These are phyloP conservation scores for Ricinus communis DNA, from an alignment of 345 rosid species.

Conservation along the genomic window DNA sequence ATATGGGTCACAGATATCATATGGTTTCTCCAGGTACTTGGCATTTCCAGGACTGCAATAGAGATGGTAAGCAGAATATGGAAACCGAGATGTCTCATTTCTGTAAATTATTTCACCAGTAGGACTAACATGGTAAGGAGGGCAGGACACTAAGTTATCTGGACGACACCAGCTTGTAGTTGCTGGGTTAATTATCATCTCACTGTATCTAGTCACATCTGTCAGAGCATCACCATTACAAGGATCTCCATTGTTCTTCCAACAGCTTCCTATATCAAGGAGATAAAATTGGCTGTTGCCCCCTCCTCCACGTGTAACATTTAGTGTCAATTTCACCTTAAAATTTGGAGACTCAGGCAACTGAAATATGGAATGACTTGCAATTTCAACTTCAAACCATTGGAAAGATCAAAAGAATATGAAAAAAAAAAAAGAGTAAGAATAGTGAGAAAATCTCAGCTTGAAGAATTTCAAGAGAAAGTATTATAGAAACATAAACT, in stretches of 20 bases:
- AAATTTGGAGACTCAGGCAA: conserved; percentile 34
- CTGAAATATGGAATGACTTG: conserved; percentile 11
- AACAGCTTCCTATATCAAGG: conserved; percentile 32
- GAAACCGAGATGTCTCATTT: conserved; percentile 26
- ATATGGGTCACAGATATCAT: conserved; percentile 30
- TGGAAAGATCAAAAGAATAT: background rate
- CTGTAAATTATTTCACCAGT: conserved; percentile 21
- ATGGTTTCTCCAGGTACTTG: conserved; percentile 20
- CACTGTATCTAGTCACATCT: conserved; percentile 35
- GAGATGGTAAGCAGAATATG: conserved; percentile 29
- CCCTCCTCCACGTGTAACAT: conserved; percentile 27
- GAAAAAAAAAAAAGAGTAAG: background rate
- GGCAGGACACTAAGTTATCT: conserved; percentile 27
- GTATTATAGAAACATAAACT: background rate
- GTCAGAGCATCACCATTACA: conserved; percentile 32
- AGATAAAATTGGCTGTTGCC: conserved; percentile 29
- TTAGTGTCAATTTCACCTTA: conserved; percentile 23
- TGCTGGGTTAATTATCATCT: conserved; percentile 30
- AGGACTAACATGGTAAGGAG: conserved; percentile 28
- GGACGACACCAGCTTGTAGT: conserved; percentile 30
- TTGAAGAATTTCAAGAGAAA: background rate
- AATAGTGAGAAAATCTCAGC: background rate
- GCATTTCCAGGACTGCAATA: conserved; percentile 32
- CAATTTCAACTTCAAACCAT: background rate
- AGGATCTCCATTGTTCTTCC: conserved; percentile 33